Evolutionary conservation across 31 red algal genomes (phyloP), one percentile per base, ranked within the genome.

Genomic region (Porphyra umbilicalis): DNA sequence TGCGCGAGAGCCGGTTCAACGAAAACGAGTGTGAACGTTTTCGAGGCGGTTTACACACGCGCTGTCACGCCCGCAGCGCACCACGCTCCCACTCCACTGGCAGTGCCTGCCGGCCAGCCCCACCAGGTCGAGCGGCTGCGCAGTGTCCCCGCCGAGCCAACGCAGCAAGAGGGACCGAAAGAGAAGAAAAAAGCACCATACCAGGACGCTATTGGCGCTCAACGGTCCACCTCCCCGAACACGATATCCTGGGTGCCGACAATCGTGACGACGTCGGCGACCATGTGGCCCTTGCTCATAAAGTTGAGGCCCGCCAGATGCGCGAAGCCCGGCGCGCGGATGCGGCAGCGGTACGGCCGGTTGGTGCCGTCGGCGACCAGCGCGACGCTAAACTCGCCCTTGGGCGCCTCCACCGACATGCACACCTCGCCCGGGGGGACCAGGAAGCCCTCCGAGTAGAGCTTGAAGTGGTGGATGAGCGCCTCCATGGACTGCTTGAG

Each of bases 401-500:
- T 99, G 36, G 98, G 98, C 34, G 98, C 92, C 82, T 99, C 98
- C 16, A 97, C 92, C 16, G 95, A 90, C 29, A 85, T 88, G 78
- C 93, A 97, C 10, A 95, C 97, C 78, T 95, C 94, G 32, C 94
- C 94, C 16, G 92, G 79, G 29, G 94, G 92, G 10, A 99, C 92
- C 36, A 86, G 83, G 76, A 86, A 95, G 31, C 98, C 94, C 82
- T 99, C 94, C 30, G 90, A 94, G 78, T 94, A 99, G 9, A 95
- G 82, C 80, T 99, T 99, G 78, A 99, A 99, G 80, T 97, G 94
- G 79, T 99, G 92, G 71, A 99, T 99, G 44, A 97, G 81, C 25
- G 92, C 89, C 74, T 99, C 98, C 98, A 99, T 99, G 13, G 92
- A 95, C 74, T 96, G 89, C 82, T 99, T 99, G 90, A 99, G 95